Base-by-base conservation (phyloP, 768 basidiomycete genomes). In the Boletus rubroflammeus region DNA sequence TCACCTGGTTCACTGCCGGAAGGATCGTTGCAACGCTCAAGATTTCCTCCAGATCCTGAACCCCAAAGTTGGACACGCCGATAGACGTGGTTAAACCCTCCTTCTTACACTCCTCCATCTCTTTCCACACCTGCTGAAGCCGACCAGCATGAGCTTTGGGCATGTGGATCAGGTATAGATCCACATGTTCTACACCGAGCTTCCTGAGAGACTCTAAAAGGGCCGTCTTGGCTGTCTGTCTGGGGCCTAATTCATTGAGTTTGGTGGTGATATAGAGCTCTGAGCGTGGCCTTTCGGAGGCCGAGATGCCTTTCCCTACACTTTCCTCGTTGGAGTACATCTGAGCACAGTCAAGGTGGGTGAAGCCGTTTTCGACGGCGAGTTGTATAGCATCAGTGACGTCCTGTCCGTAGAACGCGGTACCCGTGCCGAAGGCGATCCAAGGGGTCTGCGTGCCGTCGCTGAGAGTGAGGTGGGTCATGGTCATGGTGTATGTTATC, bases 261-360 rank as follows among this genome's bases (percentile, higher is more conserved):
- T 32, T 29, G 6, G 32, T 56, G n/a, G 29, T 45, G 31, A 44
- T 56, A 39, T 45, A 39, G 41, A 44, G 28, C 21, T 57, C 38
- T 23, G 26, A 35, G 9, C 47, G 34, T 26, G 25, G 43, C 17
- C 39, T 41, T 34, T 32, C n/a, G 7, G 55, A 44, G 31, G 32
- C 21, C 5, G 19, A 26, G 31, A 51, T 51, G 6, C 43, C 28
- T 56, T 47, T 50, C 21, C 38, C 28, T 28, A 17, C 32, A 19
- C 51, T 48, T 48, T 45, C 47, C 11, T 58, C 55, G 43, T 51
- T 58, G 47, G 21, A 39, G 25, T 45, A 57, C 29, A 13, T 44
- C 47, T 58, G 36, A 13, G 55, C 43, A 10, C 43, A 46, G 32
- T 52, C 43, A 36, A 44, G 42, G 42, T 43, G 45, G 26, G 28